Conservation (phyloP, 495 filamentous ascomycete species). For the Lasiosphaeris hirsuta region DNA sequence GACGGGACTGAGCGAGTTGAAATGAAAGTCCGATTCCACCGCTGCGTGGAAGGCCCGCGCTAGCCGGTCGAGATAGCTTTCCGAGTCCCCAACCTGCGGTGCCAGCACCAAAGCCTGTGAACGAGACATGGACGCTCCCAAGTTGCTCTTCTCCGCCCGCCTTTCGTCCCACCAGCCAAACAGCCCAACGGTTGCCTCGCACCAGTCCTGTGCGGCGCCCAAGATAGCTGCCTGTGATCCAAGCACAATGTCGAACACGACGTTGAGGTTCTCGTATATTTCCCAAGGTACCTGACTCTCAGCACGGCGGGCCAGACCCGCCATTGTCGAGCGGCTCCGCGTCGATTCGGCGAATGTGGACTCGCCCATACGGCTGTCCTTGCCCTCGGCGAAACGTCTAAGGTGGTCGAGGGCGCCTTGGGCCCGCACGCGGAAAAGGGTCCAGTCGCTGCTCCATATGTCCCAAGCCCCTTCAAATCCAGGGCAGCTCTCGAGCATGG, state of each 20-base stretch:
- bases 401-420: slow-evolving; percentile 63
- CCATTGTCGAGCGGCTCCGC: slow-evolving; percentile 35
- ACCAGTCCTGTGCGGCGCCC: slow-evolving; percentile 72
- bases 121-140: slow-evolving; percentile 33
- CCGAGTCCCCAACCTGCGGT: slow-evolving; percentile 23
- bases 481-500: slow-evolving; percentile 68
- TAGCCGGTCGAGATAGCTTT: slow-evolving; percentile 47
- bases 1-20: slow-evolving; percentile 66
- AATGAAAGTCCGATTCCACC: slow-evolving; percentile 52
- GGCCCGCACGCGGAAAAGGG: slow-evolving; percentile 67
- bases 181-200: slow-evolving; percentile 76
- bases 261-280: slow-evolving; percentile 73
- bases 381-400: slow-evolving; percentile 70
- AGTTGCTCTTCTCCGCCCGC: slow-evolving; percentile 41
- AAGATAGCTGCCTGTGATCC: slow-evolving; percentile 69
- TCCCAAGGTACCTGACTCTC: slow-evolving; percentile 82
- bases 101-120: slow-evolving; percentile 40
- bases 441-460: slow-evolving; percentile 71
- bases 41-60: slow-evolving; percentile 47
- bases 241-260: slow-evolving; percentile 71
- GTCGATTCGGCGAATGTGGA: slow-evolving; percentile 39
- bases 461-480: slow-evolving; percentile 69
- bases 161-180: slow-evolving; percentile 88
- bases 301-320: slow-evolving; percentile 65
- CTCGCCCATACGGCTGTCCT: slow-evolving; percentile 40